A percentile compares a stretch with the other conserved stretches of the same genome.
Conservation (phyloP, 139 green algal genomes). For the Volvox reticuliferus region DNA sequence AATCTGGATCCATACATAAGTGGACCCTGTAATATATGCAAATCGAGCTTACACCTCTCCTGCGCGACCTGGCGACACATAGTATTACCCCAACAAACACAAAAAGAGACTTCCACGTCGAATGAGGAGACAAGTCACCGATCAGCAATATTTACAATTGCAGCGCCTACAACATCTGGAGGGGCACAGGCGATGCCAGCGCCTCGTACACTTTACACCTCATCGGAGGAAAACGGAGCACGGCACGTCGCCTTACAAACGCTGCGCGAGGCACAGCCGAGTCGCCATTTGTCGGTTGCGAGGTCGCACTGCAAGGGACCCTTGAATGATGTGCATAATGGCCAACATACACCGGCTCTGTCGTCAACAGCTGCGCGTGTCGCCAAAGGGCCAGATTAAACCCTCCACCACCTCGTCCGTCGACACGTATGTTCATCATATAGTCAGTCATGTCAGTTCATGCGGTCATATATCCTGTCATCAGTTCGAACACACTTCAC, state of each 20-base stretch:
- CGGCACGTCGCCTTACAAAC: not conserved
- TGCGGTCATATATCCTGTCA: constrained; percentile 27
- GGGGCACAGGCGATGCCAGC: not conserved
- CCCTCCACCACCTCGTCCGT: not conserved
- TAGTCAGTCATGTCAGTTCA: constrained; percentile 15
- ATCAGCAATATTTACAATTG: constrained; percentile 33
- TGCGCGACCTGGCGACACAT: not conserved
- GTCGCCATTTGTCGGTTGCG: not conserved
- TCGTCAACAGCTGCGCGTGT: constrained; percentile 19
- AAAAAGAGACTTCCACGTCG: not conserved
- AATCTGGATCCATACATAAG: too few relatives aligned
- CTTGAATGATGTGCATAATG: not conserved
- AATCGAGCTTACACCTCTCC: constrained; percentile 1
- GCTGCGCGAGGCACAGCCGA: not conserved
- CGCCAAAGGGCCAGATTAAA: not conserved
- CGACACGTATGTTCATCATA: constrained; percentile 19
- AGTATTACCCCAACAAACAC: not conserved
- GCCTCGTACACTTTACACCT: too few relatives aligned
- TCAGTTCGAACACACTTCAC: constrained; percentile 11
- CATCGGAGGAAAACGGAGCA: not conserved
- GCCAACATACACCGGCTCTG: not conserved
- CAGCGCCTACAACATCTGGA: constrained; percentile 22
- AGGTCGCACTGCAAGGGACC: constrained; percentile 1
- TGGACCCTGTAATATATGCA: not conserved
- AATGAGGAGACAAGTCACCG: not conserved